phyloP scores from a whole-genome alignment of 805 yeast species.

The Metschnikowia hibisci region DNA sequence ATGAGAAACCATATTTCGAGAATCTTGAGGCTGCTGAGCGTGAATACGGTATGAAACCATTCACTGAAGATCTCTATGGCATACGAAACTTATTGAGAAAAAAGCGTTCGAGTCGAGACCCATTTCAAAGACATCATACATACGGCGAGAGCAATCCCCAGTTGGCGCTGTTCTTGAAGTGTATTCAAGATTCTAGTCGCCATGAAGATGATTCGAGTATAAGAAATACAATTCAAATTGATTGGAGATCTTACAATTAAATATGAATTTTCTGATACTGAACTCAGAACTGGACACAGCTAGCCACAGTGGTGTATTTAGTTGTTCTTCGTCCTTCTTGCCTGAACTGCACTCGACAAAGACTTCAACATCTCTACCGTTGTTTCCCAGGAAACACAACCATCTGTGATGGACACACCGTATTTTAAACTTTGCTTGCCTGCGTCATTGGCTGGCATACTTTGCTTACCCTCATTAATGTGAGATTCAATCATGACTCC shows the following conservation, averaged over 20 bases:
- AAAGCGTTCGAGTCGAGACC: slow-evolving; percentile 57
- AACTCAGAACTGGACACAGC: neutral
- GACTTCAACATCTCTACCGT: slow-evolving; percentile 69
- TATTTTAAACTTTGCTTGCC: slow-evolving; percentile 74
- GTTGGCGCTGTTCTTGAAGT: slow-evolving; percentile 12
- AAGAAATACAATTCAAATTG: neutral
- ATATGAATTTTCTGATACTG: neutral
- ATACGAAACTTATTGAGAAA: slow-evolving; percentile 36
- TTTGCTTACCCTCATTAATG: slow-evolving; percentile 85
- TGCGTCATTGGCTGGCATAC: slow-evolving; percentile 59
- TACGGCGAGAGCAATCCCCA: slow-evolving; percentile 29
- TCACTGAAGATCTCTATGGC: slow-evolving; percentile 58
- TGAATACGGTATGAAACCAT: slow-evolving; percentile 50
- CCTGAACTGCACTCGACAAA: slow-evolving; percentile 75
- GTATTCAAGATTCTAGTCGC: slow-evolving; percentile 1
- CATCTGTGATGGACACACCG: slow-evolving; percentile 97
- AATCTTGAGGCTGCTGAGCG: slow-evolving; percentile 48
- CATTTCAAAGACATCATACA: slow-evolving; percentile 42
- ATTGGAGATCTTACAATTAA: neutral
- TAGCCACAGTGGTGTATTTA: neutral
- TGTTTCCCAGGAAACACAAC: slow-evolving; percentile 88
- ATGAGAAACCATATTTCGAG: slow-evolving; percentile 35
- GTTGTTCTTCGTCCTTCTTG: slow-evolving; percentile 38
- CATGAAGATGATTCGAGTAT: neutral
- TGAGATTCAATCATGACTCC: slow-evolving; percentile 98